Base-by-base conservation (phyloP, 177 flowering plant genomes). In the Vitis hybrid region DNA sequence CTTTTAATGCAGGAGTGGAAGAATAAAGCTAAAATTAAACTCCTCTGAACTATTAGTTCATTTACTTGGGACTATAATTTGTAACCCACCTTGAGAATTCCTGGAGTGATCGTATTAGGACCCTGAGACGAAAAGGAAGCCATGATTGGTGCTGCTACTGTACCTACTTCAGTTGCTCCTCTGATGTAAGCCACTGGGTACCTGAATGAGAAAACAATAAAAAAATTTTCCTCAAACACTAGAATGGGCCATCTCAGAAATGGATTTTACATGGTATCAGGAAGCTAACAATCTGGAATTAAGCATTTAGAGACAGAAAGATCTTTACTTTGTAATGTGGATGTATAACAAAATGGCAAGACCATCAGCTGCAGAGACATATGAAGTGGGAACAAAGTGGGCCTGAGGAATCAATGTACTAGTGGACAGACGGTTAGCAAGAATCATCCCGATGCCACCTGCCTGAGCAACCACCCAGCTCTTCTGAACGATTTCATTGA, bases 361-460 rank as follows among this genome's bases (percentile, higher is more conserved):
- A 11, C 81, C 80, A 65, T 80, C 81, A 73, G 52, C 63, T 19
- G 19, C 19, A 34, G 45, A 34, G 7, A 34, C 45, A 0, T 1
- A 7, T 34, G 45, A 34, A 5, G 45, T 34, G 7, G 7, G 45
- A 6, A 34, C 5, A 6, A 34, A 34, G 26, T 22, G 26, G 26
- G 26, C 26, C 2, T 22, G 26, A 22, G 26, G 26, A 22, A 22
- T 22, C 26, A 22, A 22, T 2, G 26, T 22, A 22, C 2, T 22
- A 22, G 26, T 22, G 2, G n/a, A n/a, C n/a, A 22, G 14, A 54
- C 70, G 73, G 16, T 82, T 82, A 57, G 52, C 60, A 1, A 84
- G 67, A 57, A 83, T 61, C 81, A 85, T 83, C 1, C 85, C 88
- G 12, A 66, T 70, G 2, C 79, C 88, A 26, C 88, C 88, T 0